These are phyloP conservation scores for Phytopythium litorale DNA, from an alignment of 352 stramenopile genomes.

Conservation along the genomic window DNA sequence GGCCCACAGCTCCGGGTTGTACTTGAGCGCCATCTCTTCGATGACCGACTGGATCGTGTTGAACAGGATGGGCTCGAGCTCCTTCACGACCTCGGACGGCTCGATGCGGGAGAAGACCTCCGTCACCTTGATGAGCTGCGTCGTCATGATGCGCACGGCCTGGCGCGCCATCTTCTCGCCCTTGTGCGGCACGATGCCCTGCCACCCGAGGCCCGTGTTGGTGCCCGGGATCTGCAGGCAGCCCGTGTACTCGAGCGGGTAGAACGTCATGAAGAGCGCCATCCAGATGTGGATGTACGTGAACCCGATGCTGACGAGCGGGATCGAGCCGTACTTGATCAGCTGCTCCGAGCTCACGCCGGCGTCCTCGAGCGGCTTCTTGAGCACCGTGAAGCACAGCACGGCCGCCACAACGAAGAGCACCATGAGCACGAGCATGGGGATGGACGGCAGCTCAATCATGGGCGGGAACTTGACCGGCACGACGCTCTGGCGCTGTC, in stretches of 20 bases:
- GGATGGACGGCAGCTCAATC: constrained; percentile 68
- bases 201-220: constrained; percentile 95
- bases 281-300: constrained; percentile 96
- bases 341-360: constrained; percentile 61
- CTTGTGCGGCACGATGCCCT: constrained; percentile 97
- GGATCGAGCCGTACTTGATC: constrained; percentile 82
- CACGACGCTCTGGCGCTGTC: constrained; percentile 18
- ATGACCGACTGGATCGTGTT: constrained; percentile 87
- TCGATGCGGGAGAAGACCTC: constrained; percentile 93
- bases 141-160: constrained; percentile 91
- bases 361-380: constrained; percentile 40
- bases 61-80: constrained; percentile 91
- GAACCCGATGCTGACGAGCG: constrained; percentile 85
- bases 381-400: constrained; percentile 77
- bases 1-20: constrained; percentile 82
- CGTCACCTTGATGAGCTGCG: constrained; percentile 90
- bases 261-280: constrained; percentile 98
- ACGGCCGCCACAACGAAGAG: constrained; percentile 52
- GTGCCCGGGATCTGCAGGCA: constrained; percentile 83
- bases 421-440: constrained; percentile 37
- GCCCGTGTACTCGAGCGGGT: constrained; percentile 93
- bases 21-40: constrained; percentile 88
- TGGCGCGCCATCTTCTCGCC: constrained; percentile 96
- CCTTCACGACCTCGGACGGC: constrained; percentile 85
- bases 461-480: constrained; percentile 81